Evolutionary conservation across 2,329 filamentous ascomycete species (phyloP).

Genomic region (Fusarium tricinctum): DNA sequence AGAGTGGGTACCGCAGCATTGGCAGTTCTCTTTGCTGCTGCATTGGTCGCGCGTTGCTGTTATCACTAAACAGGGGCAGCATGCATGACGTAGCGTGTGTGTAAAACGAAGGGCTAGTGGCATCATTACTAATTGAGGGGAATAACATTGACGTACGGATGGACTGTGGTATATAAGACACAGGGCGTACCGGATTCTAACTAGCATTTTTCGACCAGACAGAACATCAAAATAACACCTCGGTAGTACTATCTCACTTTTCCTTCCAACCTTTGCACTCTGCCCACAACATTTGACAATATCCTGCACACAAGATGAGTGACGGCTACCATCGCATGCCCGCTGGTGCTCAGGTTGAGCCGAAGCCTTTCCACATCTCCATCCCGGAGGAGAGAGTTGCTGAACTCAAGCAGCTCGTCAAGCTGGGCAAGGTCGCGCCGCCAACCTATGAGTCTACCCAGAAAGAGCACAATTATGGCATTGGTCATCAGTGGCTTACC

Average conservation of each 20-base stretch:
- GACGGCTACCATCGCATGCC: neutral
- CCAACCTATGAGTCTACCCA: conserved; percentile 11
- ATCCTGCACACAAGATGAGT: neutral
- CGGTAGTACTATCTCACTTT: neutral
- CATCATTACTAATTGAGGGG: neutral
- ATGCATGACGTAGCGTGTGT: neutral
- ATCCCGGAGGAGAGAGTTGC: neutral
- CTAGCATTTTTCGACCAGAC: neutral
- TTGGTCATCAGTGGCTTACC: neutral
- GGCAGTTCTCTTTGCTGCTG: neutral
- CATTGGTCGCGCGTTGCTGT: neutral
- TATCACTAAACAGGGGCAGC: neutral
- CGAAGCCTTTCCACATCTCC: neutral
- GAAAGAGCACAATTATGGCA: conserved; percentile 1
- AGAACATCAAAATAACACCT: neutral
- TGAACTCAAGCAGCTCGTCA: conserved; percentile 20
- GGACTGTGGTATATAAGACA: neutral
- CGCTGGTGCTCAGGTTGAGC: neutral
- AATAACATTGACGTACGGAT: neutral
- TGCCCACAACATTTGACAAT: neutral
- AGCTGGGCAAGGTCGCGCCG: conserved; percentile 7
- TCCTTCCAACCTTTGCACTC: too few relatives aligned
- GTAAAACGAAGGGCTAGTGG: neutral
- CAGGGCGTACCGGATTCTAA: too few relatives aligned
- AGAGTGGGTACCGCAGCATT: neutral